These are phyloP conservation scores for Neurospora sp. DNA, from an alignment of 495 filamentous ascomycete genomes.

Conservation along the genomic window DNA sequence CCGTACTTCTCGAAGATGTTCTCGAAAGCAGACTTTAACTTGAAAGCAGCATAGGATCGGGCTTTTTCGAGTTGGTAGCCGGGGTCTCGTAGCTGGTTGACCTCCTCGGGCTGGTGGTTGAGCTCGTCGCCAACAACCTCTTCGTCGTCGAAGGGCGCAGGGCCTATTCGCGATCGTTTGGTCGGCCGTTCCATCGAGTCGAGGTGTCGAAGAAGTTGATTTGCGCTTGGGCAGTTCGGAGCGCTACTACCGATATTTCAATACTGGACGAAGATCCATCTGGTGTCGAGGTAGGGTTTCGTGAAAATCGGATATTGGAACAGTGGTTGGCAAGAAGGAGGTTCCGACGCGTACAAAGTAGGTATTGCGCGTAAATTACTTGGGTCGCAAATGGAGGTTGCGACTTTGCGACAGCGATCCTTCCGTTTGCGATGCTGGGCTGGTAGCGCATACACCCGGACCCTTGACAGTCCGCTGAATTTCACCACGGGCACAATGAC, in stretches of 20 bases:
- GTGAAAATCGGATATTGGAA: neutral
- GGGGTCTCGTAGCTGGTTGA: constrained; percentile 35
- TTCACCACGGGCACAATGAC: neutral
- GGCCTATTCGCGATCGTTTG: constrained; percentile 46
- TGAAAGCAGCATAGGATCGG: constrained; percentile 49
- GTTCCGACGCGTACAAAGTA: neutral
- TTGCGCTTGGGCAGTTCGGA: neutral
- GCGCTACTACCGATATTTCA: neutral
- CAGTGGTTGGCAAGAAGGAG: neutral
- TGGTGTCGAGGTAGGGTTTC: neutral
- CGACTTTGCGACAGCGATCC: neutral
- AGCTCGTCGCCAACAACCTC: constrained; percentile 35
- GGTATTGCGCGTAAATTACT: neutral
- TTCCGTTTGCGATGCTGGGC: neutral
- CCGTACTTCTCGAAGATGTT: constrained; percentile 81
- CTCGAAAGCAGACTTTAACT: constrained; percentile 73
- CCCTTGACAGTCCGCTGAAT: neutral
- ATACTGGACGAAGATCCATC: neutral
- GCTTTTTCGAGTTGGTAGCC: constrained; percentile 46
- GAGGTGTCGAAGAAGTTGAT: neutral
- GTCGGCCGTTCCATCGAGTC: constrained; percentile 44
- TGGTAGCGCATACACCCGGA: neutral
- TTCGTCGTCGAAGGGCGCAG: constrained; percentile 25
- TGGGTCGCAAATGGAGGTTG: neutral
- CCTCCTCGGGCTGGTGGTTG: constrained; percentile 28